These are phyloP conservation scores for Gaeumannomyces tritici DNA, from an alignment of 2,329 filamentous ascomycete species.

Conservation along the genomic window DNA sequence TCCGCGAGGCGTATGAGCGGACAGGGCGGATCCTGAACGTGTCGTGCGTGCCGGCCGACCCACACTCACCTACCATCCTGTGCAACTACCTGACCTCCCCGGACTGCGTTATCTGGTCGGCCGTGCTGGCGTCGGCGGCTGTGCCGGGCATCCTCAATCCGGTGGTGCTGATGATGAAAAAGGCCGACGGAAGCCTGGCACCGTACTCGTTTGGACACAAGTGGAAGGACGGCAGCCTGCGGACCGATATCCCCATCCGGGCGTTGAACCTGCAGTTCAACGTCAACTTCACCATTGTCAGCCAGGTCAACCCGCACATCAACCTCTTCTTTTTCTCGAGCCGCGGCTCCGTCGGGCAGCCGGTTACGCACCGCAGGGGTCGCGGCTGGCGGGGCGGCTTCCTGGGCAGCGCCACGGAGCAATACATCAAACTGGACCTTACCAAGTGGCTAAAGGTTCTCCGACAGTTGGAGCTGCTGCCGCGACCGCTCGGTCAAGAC, in stretches of 20 bases:
- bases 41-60: slow-evolving; percentile 89
- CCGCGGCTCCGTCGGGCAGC: slow-evolving; percentile 79
- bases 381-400: slow-evolving; percentile 95
- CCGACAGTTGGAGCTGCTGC: slow-evolving; percentile 82
- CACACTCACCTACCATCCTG: slow-evolving; percentile 82
- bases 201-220: slow-evolving; percentile 98
- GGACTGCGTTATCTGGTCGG: slow-evolving; percentile 97
- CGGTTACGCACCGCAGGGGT: slow-evolving; percentile 87
- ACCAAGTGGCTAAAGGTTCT: slow-evolving; percentile 97
- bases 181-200: slow-evolving; percentile 61
- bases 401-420: slow-evolving; percentile 82
- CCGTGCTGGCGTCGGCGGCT: slow-evolving; percentile 86
- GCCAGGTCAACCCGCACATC: slow-evolving; percentile 90
- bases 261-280: slow-evolving; percentile 95
- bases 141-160: slow-evolving; percentile 95
- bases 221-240: slow-evolving; percentile 93
- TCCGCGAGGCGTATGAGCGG: slow-evolving; percentile 86
- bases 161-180: slow-evolving; percentile 88
- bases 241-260: slow-evolving; percentile 92
- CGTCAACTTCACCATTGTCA: slow-evolving; percentile 90
- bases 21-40: slow-evolving; percentile 94
- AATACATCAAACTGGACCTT: slow-evolving; percentile 92
- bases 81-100: slow-evolving; percentile 93
- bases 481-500: slow-evolving; percentile 83
- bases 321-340: slow-evolving; percentile 99